phyloP scores from a whole-genome alignment of 2,329 filamentous ascomycete genomes.

The Beauveria sp. region DNA sequence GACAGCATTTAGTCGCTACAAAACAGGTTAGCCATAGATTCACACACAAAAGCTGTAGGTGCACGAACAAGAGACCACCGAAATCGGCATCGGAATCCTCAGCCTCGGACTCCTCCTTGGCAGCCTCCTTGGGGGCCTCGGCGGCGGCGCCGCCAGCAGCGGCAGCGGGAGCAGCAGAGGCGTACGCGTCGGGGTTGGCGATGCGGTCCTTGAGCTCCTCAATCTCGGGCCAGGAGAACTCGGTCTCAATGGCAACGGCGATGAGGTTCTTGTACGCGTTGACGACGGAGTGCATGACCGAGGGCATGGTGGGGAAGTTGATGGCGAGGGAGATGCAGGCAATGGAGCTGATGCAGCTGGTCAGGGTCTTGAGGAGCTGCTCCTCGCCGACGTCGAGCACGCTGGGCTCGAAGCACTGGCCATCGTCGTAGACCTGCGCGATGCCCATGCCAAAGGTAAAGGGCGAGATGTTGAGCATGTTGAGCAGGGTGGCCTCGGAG shows the following conservation, averaged over 20 bases:
- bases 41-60: background rate
- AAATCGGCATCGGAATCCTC: conserved; percentile 58
- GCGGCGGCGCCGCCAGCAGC: conserved; percentile 45
- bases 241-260: conserved; percentile 81
- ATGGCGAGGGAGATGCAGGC: conserved; percentile 83
- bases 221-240: conserved; percentile 91
- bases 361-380: conserved; percentile 81
- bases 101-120: conserved; percentile 62
- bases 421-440: conserved; percentile 92
- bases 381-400: conserved; percentile 94
- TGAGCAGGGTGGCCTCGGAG: conserved; percentile 96
- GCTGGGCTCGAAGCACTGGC: conserved; percentile 78
- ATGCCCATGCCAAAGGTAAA: conserved; percentile 99
- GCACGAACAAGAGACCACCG: conserved; percentile 67
- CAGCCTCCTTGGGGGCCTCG: conserved; percentile 53
- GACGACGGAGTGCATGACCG: conserved; percentile 91
- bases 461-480: conserved; percentile 99
- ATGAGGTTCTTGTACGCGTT: conserved; percentile 98
- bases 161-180: conserved; percentile 67
- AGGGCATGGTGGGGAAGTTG: conserved; percentile 94
- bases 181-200: conserved; percentile 96
- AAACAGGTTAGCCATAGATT: conserved; percentile 30
- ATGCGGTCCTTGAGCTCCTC: conserved; percentile 99
- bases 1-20: conserved; percentile 44
- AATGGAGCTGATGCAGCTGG: conserved; percentile 75